Evolutionary conservation across 352 stramenopile species (phyloP).

Genomic region (Phytopythium boreale): DNA sequence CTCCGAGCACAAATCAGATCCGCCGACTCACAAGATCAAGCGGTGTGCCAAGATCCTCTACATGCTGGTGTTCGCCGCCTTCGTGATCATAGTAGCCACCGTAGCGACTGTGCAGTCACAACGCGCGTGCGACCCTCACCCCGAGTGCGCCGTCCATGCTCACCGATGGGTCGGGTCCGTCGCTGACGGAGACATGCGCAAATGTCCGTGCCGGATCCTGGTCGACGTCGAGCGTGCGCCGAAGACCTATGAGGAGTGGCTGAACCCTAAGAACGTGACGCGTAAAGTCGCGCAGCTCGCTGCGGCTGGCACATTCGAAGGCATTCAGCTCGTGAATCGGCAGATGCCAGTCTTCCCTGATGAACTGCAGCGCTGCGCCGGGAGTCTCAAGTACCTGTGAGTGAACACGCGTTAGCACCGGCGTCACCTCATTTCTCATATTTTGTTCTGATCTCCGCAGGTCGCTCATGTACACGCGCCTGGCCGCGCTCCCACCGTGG

Average conservation of each 20-base stretch:
- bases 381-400: slow-evolving; percentile 32
- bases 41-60: slow-evolving; percentile 9
- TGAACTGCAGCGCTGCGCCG: slow-evolving; percentile 18
- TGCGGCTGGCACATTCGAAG: slow-evolving; percentile 24
- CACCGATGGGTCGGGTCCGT: slow-evolving; percentile 12
- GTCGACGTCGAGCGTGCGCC: slow-evolving; percentile 18
- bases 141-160: slow-evolving; percentile 18
- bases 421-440: neutral
- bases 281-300: slow-evolving; percentile 21
- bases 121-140: slow-evolving; percentile 11
- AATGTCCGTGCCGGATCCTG: slow-evolving; percentile 32
- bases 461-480: slow-evolving; percentile 28
- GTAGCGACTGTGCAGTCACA: slow-evolving; percentile 13
- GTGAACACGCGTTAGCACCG: neutral
- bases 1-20: neutral
- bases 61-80: slow-evolving; percentile 10
- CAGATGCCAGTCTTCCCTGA: slow-evolving; percentile 16
- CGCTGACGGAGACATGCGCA: slow-evolving; percentile 2
- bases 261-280: slow-evolving; percentile 12
- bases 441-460: slow-evolving; percentile 5
- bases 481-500: slow-evolving; percentile 22
- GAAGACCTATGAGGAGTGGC: slow-evolving; percentile 21
- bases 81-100: slow-evolving; percentile 12
- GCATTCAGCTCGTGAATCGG: slow-evolving; percentile 33
- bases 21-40: neutral